phyloP scores from a whole-genome alignment of 1,284 basidiomycete species.

The Pholiota adiposa region DNA sequence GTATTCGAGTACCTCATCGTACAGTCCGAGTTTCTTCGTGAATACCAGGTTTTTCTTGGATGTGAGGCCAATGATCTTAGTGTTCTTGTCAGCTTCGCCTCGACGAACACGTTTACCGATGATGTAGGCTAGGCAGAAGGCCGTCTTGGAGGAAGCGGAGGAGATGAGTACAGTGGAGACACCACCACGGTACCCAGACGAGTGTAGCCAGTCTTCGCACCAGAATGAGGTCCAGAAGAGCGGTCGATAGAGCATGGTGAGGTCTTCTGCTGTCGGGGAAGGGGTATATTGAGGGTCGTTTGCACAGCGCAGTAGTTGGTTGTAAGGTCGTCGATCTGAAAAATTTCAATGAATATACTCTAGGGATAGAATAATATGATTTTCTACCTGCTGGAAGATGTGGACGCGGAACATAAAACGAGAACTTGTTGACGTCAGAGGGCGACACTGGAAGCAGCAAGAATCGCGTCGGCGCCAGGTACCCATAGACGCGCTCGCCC shows the following conservation, averaged over 20 bases:
- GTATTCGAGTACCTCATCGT: conserved; percentile 59
- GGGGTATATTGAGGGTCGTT: conserved; percentile 56
- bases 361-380: background rate
- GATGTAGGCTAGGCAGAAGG: conserved; percentile 65
- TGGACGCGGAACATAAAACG: conserved; percentile 58
- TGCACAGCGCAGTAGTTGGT: conserved; percentile 61
- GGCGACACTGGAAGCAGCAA: conserved; percentile 54
- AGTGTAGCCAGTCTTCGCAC: conserved; percentile 68
- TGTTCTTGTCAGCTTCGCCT: conserved; percentile 27
- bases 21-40: conserved; percentile 53
- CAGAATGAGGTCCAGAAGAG: conserved; percentile 73
- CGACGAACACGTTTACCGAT: conserved; percentile 46
- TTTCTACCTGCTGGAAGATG: conserved; percentile 57
- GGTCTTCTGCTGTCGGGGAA: conserved; percentile 50
- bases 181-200: conserved; percentile 48
- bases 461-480: conserved; percentile 60
- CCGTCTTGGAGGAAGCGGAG: conserved; percentile 69
- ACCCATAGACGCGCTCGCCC: conserved; percentile 68
- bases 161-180: conserved; percentile 56
- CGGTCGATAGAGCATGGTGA: conserved; percentile 68
- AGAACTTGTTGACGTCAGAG: conserved; percentile 51
- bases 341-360: background rate
- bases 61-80: conserved; percentile 58
- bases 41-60: conserved; percentile 58
- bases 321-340: conserved; percentile 66